phyloP scores from a whole-genome alignment of 2,329 filamentous ascomycete species.

The Pseudohalonectria lignicola region DNA sequence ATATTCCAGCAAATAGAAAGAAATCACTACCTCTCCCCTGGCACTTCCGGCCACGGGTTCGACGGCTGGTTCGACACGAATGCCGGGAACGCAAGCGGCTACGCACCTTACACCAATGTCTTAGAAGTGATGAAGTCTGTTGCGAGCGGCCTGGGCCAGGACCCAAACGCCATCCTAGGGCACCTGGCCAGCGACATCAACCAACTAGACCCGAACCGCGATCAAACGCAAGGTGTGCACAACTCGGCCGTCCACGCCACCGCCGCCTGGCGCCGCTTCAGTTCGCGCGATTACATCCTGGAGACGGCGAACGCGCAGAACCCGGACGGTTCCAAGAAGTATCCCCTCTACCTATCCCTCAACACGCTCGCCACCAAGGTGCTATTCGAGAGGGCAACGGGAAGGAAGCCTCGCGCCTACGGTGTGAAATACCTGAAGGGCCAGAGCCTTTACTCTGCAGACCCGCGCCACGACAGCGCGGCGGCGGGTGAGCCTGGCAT shows the following conservation, averaged over 20 bases:
- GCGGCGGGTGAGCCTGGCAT: constrained; percentile 11
- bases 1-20: constrained; percentile 44
- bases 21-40: constrained; percentile 34
- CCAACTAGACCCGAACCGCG: constrained; percentile 28
- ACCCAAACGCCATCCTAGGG: constrained; percentile 4
- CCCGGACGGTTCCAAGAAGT: constrained; percentile 15
- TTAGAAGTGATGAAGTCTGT: constrained; percentile 16
- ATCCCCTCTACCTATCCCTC: constrained; percentile 27
- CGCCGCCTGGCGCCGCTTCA: constrained; percentile 36
- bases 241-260: constrained; percentile 44
- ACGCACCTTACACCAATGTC: constrained; percentile 23
- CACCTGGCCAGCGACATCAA: constrained; percentile 34
- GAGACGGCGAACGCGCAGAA: constrained; percentile 16
- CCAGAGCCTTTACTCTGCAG: constrained; percentile 20
- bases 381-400: constrained; percentile 10
- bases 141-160: neutral
- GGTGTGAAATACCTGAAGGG: constrained; percentile 21
- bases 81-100: constrained; percentile 14
- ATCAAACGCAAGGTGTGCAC: constrained; percentile 35
- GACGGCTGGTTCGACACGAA: constrained; percentile 33
- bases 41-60: constrained; percentile 39
- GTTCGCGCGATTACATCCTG: constrained; percentile 42
- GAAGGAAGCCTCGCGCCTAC: constrained; percentile 12
- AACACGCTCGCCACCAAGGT: constrained; percentile 20
- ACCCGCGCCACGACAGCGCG: constrained; percentile 11